Base-by-base conservation (phyloP, 2,329 filamentous ascomycete species). In the Cryphonectria carpinicola region DNA sequence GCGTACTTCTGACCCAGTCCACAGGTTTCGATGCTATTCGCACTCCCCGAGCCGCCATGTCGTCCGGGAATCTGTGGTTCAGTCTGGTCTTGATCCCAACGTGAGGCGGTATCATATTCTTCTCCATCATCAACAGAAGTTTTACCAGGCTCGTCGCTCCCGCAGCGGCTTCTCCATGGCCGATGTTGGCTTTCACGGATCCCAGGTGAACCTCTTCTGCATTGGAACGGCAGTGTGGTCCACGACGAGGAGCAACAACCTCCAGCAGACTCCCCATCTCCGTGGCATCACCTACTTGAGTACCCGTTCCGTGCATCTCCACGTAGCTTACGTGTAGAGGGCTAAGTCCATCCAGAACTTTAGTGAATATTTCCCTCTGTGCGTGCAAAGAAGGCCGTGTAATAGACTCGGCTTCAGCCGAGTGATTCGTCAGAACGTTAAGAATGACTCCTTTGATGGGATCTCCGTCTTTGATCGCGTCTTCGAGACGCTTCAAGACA, bases 21-120 rank as follows among this genome's bases (percentile, higher is more conserved):
- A 35, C n/a, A 32, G 13, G 56, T n/a, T 28, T 60, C 13, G 25
- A 35, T 28, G 67, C 37, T 7, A 69, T 65, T 10, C 28, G 41
- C 4, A 58, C 41, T 6, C 35, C 39, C 2, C 41, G 37, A 10
- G 28, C 54, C 14, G 1, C 22, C 39, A 69, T 32, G 22, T 66
- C 39, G 10, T 37, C 28, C 22, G 68, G 68, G 35, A 69, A 49
- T 19, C 35, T 46, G 7, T 62, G 52, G 64, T 83, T 83, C 67
- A 83, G 77, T 58, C 75, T 74, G 8, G 74, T 80, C 72, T 85
- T 85, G 76, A 87, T 84, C 37, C 84, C 84, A 39, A 79, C 76
- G 66, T 87, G 84, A 0, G 82, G 82, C 1, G 83, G 82, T 32
- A 85, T 84, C 1, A 71, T 71, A 32, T 77, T 78, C 62, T 84